phyloP scores from a whole-genome alignment of 2,329 filamentous ascomycete species.

The Magnaporthiopsis poae region DNA sequence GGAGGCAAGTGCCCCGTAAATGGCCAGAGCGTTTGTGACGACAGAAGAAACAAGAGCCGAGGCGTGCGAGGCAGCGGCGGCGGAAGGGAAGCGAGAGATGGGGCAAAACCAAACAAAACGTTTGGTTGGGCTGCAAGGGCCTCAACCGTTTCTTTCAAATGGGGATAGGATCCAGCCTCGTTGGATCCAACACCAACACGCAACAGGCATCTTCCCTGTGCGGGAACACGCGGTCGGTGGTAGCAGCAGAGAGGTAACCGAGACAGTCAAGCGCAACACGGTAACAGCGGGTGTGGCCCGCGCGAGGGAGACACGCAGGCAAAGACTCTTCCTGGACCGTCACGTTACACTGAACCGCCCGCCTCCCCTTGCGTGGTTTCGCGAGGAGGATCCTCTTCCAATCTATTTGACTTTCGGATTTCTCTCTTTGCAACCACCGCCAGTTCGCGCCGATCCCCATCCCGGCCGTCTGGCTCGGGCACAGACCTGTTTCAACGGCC shows the following conservation, averaged over 20 bases:
- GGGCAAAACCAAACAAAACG: background rate
- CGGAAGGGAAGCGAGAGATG: background rate
- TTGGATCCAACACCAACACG: background rate
- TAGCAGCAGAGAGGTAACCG: background rate
- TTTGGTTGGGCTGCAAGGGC: background rate
- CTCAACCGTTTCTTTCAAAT: background rate
- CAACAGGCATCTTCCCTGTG: background rate
- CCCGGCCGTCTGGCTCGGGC: background rate
- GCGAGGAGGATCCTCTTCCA: background rate
- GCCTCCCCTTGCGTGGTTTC: background rate
- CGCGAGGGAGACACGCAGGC: no score
- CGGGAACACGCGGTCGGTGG: background rate
- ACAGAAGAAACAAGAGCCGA: no score
- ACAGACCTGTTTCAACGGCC: background rate
- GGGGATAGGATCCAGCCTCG: background rate
- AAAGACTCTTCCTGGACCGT: background rate
- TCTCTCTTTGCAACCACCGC: background rate
- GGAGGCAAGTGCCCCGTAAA: background rate
- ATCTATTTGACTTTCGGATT: background rate
- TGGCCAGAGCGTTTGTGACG: background rate
- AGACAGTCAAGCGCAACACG: background rate
- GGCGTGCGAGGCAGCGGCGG: no score
- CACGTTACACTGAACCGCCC: background rate
- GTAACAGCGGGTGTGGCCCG: background rate
- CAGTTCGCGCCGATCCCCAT: background rate